Conservation (phyloP, 75 land plant genomes). For the Ceratopteris richardii region DNA sequence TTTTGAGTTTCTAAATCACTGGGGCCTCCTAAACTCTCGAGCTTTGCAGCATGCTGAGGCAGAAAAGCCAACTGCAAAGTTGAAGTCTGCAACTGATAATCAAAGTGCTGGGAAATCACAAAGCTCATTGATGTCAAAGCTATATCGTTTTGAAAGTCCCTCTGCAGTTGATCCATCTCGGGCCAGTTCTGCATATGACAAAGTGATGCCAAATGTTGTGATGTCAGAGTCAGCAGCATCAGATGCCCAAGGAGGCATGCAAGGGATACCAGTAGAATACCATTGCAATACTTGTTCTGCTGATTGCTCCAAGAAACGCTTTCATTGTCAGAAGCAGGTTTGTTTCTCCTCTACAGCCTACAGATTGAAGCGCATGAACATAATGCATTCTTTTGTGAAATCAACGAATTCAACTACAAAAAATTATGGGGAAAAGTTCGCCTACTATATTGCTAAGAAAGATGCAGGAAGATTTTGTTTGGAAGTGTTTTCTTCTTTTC, state of each 20-base stretch:
- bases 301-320: conserved; percentile 89
- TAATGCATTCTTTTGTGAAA: too few relatives aligned
- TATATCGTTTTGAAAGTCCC: conserved; percentile 62
- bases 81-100: conserved; percentile 8
- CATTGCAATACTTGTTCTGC: conserved; percentile 95
- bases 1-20: conserved; percentile 76
- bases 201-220: conserved; percentile 12
- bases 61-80: conserved; percentile 7
- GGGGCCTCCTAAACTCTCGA: conserved; percentile 96
- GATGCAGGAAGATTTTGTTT: too few relatives aligned
- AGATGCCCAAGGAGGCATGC: conserved; percentile 45
- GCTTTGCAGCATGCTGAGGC: conserved; percentile 35
- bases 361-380: too few relatives aligned
- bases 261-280: conserved; percentile 80
- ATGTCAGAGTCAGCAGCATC: conserved; percentile 46
- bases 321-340: conserved; percentile 96
- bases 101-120: background rate
- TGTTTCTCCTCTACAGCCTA: conserved; percentile 13
- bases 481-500: too few relatives aligned
- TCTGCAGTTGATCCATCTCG: conserved; percentile 17
- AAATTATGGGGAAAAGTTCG: too few relatives aligned
- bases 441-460: too few relatives aligned
- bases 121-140: conserved; percentile 40
- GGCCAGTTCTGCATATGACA: conserved; percentile 11
- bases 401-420: too few relatives aligned